phyloP scores from a whole-genome alignment of 768 basidiomycete genomes.

The Hebeloma cylindrosporum region DNA sequence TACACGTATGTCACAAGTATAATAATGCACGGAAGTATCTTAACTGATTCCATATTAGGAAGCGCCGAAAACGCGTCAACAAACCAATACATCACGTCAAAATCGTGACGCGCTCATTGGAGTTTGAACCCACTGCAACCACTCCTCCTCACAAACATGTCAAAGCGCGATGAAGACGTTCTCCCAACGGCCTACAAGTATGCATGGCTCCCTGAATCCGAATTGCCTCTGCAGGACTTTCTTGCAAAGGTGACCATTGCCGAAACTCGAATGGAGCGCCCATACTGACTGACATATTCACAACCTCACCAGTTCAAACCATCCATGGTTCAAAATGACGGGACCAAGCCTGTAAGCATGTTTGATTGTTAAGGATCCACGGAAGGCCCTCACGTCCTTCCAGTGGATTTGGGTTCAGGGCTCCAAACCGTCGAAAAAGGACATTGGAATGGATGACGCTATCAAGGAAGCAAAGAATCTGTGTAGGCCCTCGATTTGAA shows the following conservation, averaged over 20 bases:
- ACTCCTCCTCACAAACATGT: neutral
- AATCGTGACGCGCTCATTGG: slow-evolving; percentile 15
- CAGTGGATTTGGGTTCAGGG: slow-evolving; percentile 71
- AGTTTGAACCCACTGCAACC: neutral
- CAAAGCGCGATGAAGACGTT: slow-evolving; percentile 38
- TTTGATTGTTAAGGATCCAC: neutral
- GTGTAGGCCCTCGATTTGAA: slow-evolving; percentile 33
- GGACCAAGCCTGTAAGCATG: slow-evolving; percentile 63
- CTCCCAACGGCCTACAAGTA: slow-evolving; percentile 47
- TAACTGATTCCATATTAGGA: no score
- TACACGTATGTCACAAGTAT: no score
- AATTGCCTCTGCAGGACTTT: slow-evolving; percentile 50
- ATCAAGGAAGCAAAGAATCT: slow-evolving; percentile 44
- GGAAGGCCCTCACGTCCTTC: neutral
- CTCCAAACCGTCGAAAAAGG: slow-evolving; percentile 22
- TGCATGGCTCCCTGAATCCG: slow-evolving; percentile 46
- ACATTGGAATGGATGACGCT: slow-evolving; percentile 32
- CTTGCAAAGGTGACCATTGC: slow-evolving; percentile 46
- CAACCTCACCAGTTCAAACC: slow-evolving; percentile 55
- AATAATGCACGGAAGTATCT: no score
- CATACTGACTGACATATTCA: neutral
- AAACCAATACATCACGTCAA: slow-evolving; percentile 27
- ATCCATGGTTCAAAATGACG: slow-evolving; percentile 78
- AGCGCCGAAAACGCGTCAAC: slow-evolving; percentile 23
- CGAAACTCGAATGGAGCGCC: slow-evolving; percentile 1